phyloP scores from a whole-genome alignment of 176 grass and related monocot species.

The sorghum (Sorghum bicolor) region Sorghum_bicolor_NCBIv3 NC_012875.2:43251501-43252000 shows the following conservation, averaged over 20 bases:
- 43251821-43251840: constrained; percentile 79
- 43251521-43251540: constrained; percentile 60
- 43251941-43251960: constrained; percentile 56
- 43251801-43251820: constrained; percentile 56
- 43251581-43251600: constrained; percentile 41
- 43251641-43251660: constrained; percentile 95
- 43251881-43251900: constrained; percentile 38
- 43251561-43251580: constrained; percentile 43
- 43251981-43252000: constrained; percentile 49
- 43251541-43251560: constrained; percentile 53
- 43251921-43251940: constrained; percentile 81
- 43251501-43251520: constrained; percentile 8
- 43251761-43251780: constrained; percentile 52
- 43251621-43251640: constrained; percentile 62
- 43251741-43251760: constrained; percentile 62
- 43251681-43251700: not conserved
- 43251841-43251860: constrained; percentile 24
- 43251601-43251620: constrained; percentile 25
- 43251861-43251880: not conserved
- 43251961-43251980: constrained; percentile 58
- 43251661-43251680: constrained; percentile 68
- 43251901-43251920: constrained; percentile 45
- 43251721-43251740: constrained; percentile 43
- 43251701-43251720: constrained; percentile 77
- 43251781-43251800: constrained; percentile 33